phyloP scores from a whole-genome alignment of 768 basidiomycete species.

The Russula compacta region DNA sequence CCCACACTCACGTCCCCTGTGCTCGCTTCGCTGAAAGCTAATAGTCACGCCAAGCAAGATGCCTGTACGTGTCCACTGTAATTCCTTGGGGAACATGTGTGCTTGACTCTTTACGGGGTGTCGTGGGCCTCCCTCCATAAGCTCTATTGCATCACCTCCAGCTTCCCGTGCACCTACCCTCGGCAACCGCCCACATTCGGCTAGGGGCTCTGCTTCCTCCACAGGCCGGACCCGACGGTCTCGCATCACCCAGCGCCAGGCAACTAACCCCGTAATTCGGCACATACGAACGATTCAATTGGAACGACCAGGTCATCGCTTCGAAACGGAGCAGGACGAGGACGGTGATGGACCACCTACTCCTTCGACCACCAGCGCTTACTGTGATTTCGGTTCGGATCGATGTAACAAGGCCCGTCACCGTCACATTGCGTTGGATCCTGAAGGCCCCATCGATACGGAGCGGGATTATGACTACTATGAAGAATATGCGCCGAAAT shows the following conservation, averaged over 20 bases:
- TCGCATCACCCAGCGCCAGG: background rate
- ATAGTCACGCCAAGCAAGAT: background rate
- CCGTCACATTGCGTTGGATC: background rate
- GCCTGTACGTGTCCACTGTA: background rate
- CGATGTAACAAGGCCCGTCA: background rate
- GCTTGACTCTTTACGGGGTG: background rate
- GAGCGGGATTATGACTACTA: background rate
- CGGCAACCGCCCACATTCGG: background rate
- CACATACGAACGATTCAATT: background rate
- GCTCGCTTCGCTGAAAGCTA: background rate
- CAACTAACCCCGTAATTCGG: background rate
- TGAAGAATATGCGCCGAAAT: background rate
- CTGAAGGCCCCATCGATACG: background rate
- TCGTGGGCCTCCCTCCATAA: no score
- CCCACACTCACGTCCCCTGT: background rate
- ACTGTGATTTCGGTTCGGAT: no score
- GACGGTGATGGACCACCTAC: background rate
- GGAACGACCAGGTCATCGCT: constrained; percentile 4
- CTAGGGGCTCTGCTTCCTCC: background rate
- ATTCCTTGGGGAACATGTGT: background rate
- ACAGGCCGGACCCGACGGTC: background rate
- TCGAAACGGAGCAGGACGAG: background rate
- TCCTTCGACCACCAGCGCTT: background rate
- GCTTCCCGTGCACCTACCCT: no score
- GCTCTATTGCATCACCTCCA: no score